phyloP scores from a whole-genome alignment of 164 flowering plant genomes.

The Platanus orientalis region DNA sequence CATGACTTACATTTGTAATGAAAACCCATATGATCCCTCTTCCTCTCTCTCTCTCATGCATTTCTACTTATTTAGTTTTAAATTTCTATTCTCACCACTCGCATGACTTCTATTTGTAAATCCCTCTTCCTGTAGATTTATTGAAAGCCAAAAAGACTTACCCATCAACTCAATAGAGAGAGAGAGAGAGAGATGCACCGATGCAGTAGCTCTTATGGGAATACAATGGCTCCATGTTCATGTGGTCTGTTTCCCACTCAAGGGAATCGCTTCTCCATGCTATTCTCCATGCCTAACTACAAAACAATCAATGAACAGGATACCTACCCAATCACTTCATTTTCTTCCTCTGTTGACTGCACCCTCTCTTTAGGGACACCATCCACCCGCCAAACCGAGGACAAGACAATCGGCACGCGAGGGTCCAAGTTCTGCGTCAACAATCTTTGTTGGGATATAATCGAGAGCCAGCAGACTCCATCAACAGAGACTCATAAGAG shows the following conservation, averaged over 20 bases:
- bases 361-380: conserved; percentile 95
- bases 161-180: too few species aligned
- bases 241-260: conserved; percentile 38
- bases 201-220: conserved; percentile 37
- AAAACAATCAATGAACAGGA: conserved; percentile 6
- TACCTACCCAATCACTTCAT: conserved; percentile 7
- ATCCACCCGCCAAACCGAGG: conserved; percentile 56
- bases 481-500: conserved; percentile 19
- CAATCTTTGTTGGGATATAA: conserved; percentile 62
- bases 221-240: conserved; percentile 47
- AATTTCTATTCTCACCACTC: background rate
- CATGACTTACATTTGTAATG: background rate
- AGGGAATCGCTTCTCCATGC: conserved; percentile 46
- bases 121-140: too few species aligned
- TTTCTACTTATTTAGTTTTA: background rate
- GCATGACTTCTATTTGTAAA: too few species aligned
- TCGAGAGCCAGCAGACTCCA: conserved; percentile 32
- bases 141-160: conserved; percentile 2
- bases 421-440: conserved; percentile 33
- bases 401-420: conserved; percentile 5
- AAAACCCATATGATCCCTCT: too few species aligned
- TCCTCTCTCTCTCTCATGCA: background rate
- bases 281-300: conserved; percentile 45
- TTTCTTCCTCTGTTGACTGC: conserved; percentile 77
- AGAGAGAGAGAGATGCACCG: too few species aligned